A percentile compares a stretch with the other conserved stretches of the same genome.
Conservation (phyloP, 345 rosid species). For the Salix udensis region DNA sequence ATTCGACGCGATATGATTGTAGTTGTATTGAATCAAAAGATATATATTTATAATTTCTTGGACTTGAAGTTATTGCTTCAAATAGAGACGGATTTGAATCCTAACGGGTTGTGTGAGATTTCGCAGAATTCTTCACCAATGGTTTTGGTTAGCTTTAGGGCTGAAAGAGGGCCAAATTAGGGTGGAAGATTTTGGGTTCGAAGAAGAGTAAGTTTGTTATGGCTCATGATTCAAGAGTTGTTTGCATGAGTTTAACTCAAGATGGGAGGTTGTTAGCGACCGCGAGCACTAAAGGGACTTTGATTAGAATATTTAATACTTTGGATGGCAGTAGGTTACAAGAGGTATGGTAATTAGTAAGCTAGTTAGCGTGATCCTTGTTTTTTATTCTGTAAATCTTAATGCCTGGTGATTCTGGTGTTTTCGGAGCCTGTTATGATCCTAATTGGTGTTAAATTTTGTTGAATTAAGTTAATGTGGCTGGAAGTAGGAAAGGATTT, state of each 20-base stretch:
- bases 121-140: conserved; percentile 34
- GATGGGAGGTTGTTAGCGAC: conserved; percentile 49
- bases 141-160: conserved; percentile 43
- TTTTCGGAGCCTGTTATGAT: background rate
- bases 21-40: conserved; percentile 35
- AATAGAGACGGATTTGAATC: conserved; percentile 41
- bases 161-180: conserved; percentile 47
- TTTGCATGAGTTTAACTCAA: conserved; percentile 32
- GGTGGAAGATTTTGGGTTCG: conserved; percentile 39
- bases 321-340: conserved; percentile 38
- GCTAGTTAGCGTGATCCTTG: background rate
- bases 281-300: conserved; percentile 47
- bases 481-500: background rate
- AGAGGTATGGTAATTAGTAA: conserved; percentile 35
- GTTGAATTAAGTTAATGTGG: background rate
- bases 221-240: conserved; percentile 46
- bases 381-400: too few species aligned
- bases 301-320: conserved; percentile 47
- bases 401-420: background rate
- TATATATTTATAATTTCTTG: conserved; percentile 36
- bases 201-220: conserved; percentile 35
- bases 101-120: conserved; percentile 43
- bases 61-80: conserved; percentile 36
- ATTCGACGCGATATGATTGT: conserved; percentile 35
- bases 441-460: background rate